Evolutionary conservation across 2,329 filamentous ascomycete genomes (phyloP).

Genomic region (Beauveria rudraprayagi): DNA sequence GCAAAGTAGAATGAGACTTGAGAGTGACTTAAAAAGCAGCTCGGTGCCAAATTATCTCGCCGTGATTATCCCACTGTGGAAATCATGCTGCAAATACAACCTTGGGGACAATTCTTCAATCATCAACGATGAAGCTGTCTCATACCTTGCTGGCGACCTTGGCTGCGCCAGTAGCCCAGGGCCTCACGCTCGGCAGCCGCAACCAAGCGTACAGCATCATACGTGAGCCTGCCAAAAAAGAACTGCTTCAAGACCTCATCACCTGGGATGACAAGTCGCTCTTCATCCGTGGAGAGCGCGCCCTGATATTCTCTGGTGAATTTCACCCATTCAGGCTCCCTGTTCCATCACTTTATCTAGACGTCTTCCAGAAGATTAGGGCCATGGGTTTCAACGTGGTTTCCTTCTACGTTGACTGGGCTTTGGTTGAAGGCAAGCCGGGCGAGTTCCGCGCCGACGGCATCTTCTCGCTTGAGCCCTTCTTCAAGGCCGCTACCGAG

Average conservation of each 20-base stretch:
- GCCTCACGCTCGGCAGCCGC: constrained; percentile 13
- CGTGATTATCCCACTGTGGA: neutral
- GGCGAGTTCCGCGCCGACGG: constrained; percentile 64
- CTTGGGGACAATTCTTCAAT: neutral
- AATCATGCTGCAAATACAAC: neutral
- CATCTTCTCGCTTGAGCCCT: constrained; percentile 63
- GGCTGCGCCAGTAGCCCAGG: constrained; percentile 9
- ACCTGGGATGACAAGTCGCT: constrained; percentile 68
- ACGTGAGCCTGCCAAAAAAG: constrained; percentile 17
- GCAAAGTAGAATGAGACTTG: neutral
- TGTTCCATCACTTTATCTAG: constrained; percentile 47
- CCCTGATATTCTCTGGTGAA: constrained; percentile 67
- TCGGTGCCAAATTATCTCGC: neutral
- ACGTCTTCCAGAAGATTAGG: constrained; percentile 77
- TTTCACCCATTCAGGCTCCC: constrained; percentile 58
- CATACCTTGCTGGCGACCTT: constrained; percentile 12
- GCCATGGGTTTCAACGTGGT: constrained; percentile 72
- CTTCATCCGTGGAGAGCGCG: constrained; percentile 59
- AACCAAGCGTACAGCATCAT: constrained; percentile 18
- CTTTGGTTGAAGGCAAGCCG: constrained; percentile 63
- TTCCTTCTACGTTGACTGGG: constrained; percentile 76
- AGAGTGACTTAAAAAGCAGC: neutral
- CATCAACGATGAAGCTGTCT: constrained; percentile 18
- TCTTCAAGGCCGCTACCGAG: constrained; percentile 66
- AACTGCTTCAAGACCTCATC: constrained; percentile 33